A percentile compares a stretch with the other conserved stretches of the same genome.
phyloP scores from a whole-genome alignment of 495 filamentous ascomycete species.

The Emericellopsis terricola region DNA sequence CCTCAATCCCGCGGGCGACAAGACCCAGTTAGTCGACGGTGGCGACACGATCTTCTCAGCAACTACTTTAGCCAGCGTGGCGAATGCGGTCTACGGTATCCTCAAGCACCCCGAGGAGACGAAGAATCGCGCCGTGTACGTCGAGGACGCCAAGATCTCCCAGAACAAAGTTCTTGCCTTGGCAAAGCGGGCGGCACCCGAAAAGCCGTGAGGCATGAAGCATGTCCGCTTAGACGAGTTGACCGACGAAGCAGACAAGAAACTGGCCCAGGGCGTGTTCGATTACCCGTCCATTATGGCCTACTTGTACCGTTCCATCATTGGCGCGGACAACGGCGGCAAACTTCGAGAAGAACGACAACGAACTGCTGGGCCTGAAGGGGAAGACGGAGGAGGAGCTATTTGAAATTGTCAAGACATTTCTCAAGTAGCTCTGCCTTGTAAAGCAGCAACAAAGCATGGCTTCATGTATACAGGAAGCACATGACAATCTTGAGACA shows the following conservation, averaged over 20 bases:
- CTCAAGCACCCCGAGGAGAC: slow-evolving; percentile 13
- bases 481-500: too few relatives aligned
- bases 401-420: slow-evolving; percentile 1
- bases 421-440: neutral
- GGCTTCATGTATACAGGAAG: too few relatives aligned
- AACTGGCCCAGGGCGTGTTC: slow-evolving; percentile 9
- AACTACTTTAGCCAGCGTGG: slow-evolving; percentile 11
- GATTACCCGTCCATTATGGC: slow-evolving; percentile 5
- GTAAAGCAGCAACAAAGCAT: too few relatives aligned
- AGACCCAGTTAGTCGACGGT: slow-evolving; percentile 9
- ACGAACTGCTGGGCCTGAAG: slow-evolving; percentile 8
- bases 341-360: slow-evolving; percentile 7
- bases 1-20: neutral
- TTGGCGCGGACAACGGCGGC: slow-evolving; percentile 15
- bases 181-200: slow-evolving; percentile 4
- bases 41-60: slow-evolving; percentile 11
- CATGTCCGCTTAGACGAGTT: slow-evolving; percentile 1
- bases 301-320: slow-evolving; percentile 13
- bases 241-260: neutral
- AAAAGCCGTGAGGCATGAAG: slow-evolving; percentile 2
- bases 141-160: slow-evolving; percentile 8
- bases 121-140: slow-evolving; percentile 12
- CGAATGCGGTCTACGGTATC: slow-evolving; percentile 12
- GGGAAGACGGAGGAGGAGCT: slow-evolving; percentile 5
- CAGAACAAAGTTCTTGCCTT: slow-evolving; percentile 13